Evolutionary conservation across 176 grass and related monocot genomes (phyloP).

Genomic region (Rhynchospora tenuis): DNA sequence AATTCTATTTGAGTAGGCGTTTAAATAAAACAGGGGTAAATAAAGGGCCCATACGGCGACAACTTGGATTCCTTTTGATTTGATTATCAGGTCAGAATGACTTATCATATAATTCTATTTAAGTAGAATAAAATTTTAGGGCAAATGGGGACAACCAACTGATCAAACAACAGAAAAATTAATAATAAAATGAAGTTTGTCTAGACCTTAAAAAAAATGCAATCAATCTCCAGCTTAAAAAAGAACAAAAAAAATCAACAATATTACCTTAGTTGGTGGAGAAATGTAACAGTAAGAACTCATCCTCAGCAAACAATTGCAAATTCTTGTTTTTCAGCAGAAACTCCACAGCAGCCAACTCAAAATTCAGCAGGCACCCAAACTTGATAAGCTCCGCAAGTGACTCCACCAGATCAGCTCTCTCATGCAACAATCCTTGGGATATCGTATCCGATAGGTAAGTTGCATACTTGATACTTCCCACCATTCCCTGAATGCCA

Average conservation of each 20-base stretch:
- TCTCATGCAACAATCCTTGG: slow-evolving; percentile 44
- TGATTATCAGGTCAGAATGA: too few species aligned
- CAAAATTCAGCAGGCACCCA: slow-evolving; percentile 41
- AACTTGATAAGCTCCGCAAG: slow-evolving; percentile 42
- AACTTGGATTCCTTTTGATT: too few species aligned
- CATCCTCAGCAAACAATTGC: slow-evolving; percentile 50
- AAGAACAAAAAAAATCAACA: background rate
- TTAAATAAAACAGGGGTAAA: background rate
- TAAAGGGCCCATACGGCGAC: too few species aligned
- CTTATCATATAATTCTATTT: too few species aligned
- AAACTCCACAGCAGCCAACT: slow-evolving; percentile 37
- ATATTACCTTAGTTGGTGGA: background rate
- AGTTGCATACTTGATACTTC: slow-evolving; percentile 39
- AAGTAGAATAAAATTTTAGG: too few species aligned
- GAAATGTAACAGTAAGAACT: background rate
- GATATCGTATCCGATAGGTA: slow-evolving; percentile 41
- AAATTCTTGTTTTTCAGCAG: slow-evolving; percentile 52
- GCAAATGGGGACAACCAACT: too few species aligned
- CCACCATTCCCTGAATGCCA: background rate
- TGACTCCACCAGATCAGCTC: slow-evolving; percentile 24
- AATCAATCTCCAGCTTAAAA: too few species aligned
- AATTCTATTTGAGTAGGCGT: background rate
- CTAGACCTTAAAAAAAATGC: background rate
- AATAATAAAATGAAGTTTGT: background rate
- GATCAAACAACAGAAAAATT: background rate